These are phyloP conservation scores for Penicillium angulare DNA, from an alignment of 495 filamentous ascomycete genomes.

Conservation along the genomic window DNA sequence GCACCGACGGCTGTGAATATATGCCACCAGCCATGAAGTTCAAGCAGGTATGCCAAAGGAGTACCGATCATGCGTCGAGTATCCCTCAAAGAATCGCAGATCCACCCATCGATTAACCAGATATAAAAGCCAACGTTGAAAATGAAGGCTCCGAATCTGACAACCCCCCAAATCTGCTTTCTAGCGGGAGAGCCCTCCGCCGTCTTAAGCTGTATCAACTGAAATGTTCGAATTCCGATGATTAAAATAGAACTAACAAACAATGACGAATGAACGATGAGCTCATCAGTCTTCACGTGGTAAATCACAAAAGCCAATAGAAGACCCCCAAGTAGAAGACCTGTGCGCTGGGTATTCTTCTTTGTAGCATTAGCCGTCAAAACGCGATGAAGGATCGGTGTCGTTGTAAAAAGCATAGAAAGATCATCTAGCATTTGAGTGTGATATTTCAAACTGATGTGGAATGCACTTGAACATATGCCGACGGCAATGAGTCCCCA, in stretches of 20 bases:
- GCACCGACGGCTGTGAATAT: constrained; percentile 52
- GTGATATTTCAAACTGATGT: constrained; percentile 52
- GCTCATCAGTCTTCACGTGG: constrained; percentile 46
- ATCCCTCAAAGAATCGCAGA: constrained; percentile 14
- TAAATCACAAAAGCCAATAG: constrained; percentile 39
- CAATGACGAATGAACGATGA: constrained; percentile 12
- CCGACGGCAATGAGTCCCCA: constrained; percentile 56
- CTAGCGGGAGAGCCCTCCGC: constrained; percentile 3
- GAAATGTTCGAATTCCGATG: constrained; percentile 35
- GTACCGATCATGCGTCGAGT: constrained; percentile 16
- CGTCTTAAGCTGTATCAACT: constrained; percentile 18
- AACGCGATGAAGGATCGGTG: constrained; percentile 50
- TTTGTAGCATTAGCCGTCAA: constrained; percentile 40
- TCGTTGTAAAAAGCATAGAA: constrained; percentile 56
- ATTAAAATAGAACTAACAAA: constrained; percentile 18
- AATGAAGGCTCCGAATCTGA: constrained; percentile 22
- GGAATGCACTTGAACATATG: constrained; percentile 50
- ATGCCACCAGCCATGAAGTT: constrained; percentile 64
- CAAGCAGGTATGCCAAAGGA: constrained; percentile 52
- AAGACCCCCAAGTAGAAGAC: constrained; percentile 26
- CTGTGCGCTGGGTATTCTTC: constrained; percentile 20
- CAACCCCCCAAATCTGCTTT: constrained; percentile 14
- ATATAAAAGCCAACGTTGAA: constrained; percentile 24
- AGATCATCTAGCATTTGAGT: constrained; percentile 56
- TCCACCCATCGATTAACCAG: constrained; percentile 28